Base-by-base conservation (phyloP, 2,329 filamentous ascomycete genomes). In the Aspergillus viridinutans region DNA sequence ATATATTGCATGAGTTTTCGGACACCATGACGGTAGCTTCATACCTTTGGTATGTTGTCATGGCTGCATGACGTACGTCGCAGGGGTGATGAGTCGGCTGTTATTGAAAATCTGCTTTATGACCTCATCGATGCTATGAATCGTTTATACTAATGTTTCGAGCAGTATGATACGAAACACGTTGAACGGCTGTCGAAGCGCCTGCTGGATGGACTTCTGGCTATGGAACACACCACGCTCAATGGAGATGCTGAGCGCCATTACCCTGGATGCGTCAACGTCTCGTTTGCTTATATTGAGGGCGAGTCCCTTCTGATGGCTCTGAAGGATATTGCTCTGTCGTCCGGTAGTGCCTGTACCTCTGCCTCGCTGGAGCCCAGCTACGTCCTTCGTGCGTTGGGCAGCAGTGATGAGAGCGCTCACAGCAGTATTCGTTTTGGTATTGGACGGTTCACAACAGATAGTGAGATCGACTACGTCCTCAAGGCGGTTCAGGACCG, bases 281-380 rank as follows among this genome's bases (percentile, higher is more conserved):
- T 99, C 10, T 99, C 94, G 0, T 99, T 99, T 71, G 93, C 94
- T 35, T 99, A 99, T 69, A 92, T 99, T 4, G 94, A 99, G 77
- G 94, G 94, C 64, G 94, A 99, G 77, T 97, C 94, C 2, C 87
- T 99, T 1, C 83, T 99, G 61, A 99, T 99, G 94, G 94, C 94
- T 0, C 80, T 99, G 49, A 99, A 99, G 78, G 94, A 99, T 66
- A 97, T 99, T 75, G 94, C 94, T 0, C 80, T 99, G 38, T 97
- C 93, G 6, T 99, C 94, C 0, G 94, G 94, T 56, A 97, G 92
- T 69, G 94, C 94, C 5, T 99, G 94, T 78, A 99, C 94, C 2
- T 97, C 93, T 4, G 94, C 94, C 0, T 99, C 94, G 1, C 80
- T 99, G 35, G 94, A 99, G 75, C 94, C 94, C 17, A 96, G 90